Evolutionary conservation across 495 filamentous ascomycete genomes (phyloP).

Genomic region (Neurospora hispaniola): DNA sequence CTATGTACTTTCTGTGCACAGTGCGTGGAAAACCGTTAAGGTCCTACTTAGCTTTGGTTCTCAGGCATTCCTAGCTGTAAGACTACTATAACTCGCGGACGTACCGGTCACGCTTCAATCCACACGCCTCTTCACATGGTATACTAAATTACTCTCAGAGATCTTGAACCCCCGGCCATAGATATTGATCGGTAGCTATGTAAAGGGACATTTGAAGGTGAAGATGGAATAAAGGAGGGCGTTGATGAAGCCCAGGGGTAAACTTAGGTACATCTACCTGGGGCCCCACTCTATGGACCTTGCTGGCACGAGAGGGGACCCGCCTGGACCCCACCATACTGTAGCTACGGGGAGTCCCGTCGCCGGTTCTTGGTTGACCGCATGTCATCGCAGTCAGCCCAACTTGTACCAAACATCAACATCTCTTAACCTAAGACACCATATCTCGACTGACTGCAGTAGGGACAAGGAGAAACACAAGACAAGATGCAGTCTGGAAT

Average conservation of each 20-base stretch:
- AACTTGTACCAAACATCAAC: background rate
- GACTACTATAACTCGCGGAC: no score
- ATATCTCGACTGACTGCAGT: background rate
- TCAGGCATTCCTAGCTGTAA: no score
- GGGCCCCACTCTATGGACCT: background rate
- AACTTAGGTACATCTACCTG: background rate
- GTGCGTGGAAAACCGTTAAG: no score
- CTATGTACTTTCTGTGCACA: accelerated
- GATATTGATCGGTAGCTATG: no score
- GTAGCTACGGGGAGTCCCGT: background rate
- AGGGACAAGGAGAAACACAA: background rate
- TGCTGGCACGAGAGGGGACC: background rate
- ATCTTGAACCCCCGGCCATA: no score
- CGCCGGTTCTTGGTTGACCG: background rate
- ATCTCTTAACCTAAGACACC: background rate
- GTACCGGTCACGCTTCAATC: no score
- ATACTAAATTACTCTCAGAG: no score
- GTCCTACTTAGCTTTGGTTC: no score
- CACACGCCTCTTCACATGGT: no score
- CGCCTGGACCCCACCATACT: background rate
- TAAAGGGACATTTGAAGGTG: no score
- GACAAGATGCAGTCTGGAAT: conserved; percentile 79
- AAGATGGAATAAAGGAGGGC: no score
- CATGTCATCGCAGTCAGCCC: background rate
- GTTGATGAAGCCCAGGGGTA: background rate